Evolutionary conservation across 257 asterid genomes (phyloP).

Genomic region (Datura wrightii): DNA sequence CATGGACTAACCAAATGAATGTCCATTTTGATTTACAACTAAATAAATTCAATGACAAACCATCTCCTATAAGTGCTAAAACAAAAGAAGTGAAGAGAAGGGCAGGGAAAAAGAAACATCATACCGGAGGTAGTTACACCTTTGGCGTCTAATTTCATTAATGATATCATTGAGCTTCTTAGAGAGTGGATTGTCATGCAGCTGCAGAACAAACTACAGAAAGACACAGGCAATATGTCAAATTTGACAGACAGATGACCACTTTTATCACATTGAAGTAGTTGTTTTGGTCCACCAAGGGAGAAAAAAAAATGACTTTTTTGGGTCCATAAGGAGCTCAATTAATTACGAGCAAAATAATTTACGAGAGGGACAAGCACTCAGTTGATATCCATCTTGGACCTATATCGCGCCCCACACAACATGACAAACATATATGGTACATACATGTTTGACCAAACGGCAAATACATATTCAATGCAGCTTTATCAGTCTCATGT

Average conservation of each 20-base stretch:
- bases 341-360: background rate
- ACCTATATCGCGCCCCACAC: background rate
- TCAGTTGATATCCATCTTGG: background rate
- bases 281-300: too few species aligned
- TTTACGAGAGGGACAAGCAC: background rate
- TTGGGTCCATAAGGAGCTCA: too few species aligned
- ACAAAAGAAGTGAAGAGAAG: background rate
- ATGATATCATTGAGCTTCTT: slow-evolving; percentile 80
- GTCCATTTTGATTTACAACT: background rate
- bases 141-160: slow-evolving; percentile 89
- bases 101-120: background rate
- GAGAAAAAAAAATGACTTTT: too few species aligned
- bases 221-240: slow-evolving; percentile 27
- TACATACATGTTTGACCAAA: too few species aligned
- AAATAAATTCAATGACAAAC: background rate
- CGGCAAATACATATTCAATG: too few species aligned
- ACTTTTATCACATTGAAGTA: background rate
- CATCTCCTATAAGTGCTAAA: background rate
- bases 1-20: too few species aligned
- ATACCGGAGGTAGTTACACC: slow-evolving; percentile 93
- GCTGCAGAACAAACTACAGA: slow-evolving; percentile 80
- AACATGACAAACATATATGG: too few species aligned
- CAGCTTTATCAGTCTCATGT: too few species aligned
- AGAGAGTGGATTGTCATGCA: slow-evolving; percentile 77
- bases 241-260: background rate